Base-by-base conservation (phyloP, 257 asterid species). In the Parsonsia alboflavescens region DNA sequence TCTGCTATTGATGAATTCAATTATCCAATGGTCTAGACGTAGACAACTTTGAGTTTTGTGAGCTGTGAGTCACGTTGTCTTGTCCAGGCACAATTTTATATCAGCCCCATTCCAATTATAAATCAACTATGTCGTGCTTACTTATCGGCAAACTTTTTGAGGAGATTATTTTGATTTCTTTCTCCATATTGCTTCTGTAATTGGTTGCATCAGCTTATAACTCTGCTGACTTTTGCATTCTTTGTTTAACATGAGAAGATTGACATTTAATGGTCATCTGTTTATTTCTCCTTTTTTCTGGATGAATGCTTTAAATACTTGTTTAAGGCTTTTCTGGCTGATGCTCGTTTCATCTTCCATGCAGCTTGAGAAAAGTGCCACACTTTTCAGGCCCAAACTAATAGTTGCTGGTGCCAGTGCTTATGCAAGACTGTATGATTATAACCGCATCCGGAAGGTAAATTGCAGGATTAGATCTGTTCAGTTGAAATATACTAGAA, bases 321-420 rank as follows among this genome's bases (percentile, higher is more conserved):
- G 54, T 46, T 46, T 50, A 24, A 10, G 66, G 30, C 21, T 66
- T 78, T 36, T 28, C 30, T 64, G 56, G 45, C n/a, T 54, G 64
- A 21, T 68, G 63, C 26, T 72, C 49, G 30, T 58, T 41, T n/a
- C 28, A 39, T 65, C 49, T 65, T 65, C 70, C 50, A 42, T 58
- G 83, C 81, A 80, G 84, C 59, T 80, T 87, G 85, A 81, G 78
- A 77, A 81, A 50, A 77, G 85, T 75, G 85, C 82, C 67, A 56
- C 63, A 56, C 82, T 81, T 36, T 93, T 93, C 80, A 88, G 98
- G 85, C 98, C 98, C 0, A 90, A 87, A 56, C 39, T 93, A 88
- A 93, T 93, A 57, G 91, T 93, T 17, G 93, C 96, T 50, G 96
- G 97, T 24, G 97, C 97, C 19, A 93, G 98, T 86, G 96, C 98